A percentile compares a stretch with the other conserved stretches of the same genome.
Conservation (phyloP, 2,329 filamentous ascomycete species). For the Cryphonectria japonica region DNA sequence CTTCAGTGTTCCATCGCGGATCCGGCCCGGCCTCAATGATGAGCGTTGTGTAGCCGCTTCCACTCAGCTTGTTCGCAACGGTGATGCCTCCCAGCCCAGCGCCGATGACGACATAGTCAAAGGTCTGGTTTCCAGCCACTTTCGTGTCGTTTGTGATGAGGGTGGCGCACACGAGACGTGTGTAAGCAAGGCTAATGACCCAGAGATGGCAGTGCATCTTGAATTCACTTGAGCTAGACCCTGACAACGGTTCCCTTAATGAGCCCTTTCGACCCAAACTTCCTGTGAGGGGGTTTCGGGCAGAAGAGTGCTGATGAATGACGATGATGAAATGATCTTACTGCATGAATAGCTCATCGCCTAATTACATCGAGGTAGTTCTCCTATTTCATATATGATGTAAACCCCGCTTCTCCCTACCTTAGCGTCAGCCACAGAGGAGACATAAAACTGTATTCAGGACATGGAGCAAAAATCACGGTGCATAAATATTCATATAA, state of each 20-base stretch:
- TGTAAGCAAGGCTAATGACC: neutral
- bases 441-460: too few species aligned
- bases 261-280: neutral
- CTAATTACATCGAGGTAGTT: neutral
- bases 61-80: conserved; percentile 31
- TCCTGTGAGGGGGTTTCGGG: neutral
- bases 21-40: conserved; percentile 35
- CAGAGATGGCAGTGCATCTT: neutral
- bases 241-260: neutral
- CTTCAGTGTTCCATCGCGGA: conserved; percentile 31
- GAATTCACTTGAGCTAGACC: neutral
- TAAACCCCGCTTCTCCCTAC: neutral
- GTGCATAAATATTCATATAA: too few species aligned
- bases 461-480: too few species aligned
- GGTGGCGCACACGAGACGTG: conserved; percentile 16
- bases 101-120: conserved; percentile 29
- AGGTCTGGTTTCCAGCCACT: conserved; percentile 21
- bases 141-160: conserved; percentile 31
- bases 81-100: conserved; percentile 27
- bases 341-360: neutral
- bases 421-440: too few species aligned
- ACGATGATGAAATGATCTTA: neutral
- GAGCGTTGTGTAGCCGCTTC: conserved; percentile 31
- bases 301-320: too few species aligned
- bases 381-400: too few species aligned